These are phyloP conservation scores for Eudorina sp. DNA, from an alignment of 139 green algal genomes.

Conservation along the genomic window DNA sequence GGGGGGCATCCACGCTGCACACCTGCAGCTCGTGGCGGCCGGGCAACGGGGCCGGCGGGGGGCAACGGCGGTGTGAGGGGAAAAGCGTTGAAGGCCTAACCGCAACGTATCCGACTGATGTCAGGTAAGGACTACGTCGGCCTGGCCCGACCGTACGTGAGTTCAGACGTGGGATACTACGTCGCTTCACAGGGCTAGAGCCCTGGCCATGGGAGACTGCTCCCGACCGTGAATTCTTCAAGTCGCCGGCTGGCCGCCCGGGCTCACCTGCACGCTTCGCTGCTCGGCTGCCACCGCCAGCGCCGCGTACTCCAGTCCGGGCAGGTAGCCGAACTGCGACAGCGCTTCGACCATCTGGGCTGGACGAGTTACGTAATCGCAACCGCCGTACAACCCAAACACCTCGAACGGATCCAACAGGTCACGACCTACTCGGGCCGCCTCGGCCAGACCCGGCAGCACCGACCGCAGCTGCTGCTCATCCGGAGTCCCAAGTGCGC, in stretches of 20 bases:
- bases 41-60: no score
- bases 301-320: conserved; percentile 30
- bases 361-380: conserved; percentile 23
- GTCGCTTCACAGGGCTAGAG: no score
- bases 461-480: conserved; percentile 3
- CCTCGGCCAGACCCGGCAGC: not conserved
- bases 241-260: no score
- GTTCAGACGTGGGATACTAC: no score
- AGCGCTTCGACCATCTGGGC: conserved; percentile 23
- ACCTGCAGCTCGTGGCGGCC: no score
- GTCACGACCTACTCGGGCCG: conserved; percentile 24
- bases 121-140: no score
- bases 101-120: no score
- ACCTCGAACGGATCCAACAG: conserved; percentile 52
- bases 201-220: no score
- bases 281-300: not conserved
- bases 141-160: no score
- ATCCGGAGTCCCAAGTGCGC: not conserved
- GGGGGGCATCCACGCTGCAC: conserved; percentile 38
- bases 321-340: conserved; percentile 44
- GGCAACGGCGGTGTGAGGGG: no score
- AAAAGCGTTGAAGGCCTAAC: no score
- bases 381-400: conserved; percentile 32
- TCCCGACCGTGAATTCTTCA: no score
- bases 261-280: conserved; percentile 7